Evolutionary conservation across 495 filamentous ascomycete species (phyloP), one percentile per base, ranked within the genome.

Genomic region (Penicillium coffeae): DNA sequence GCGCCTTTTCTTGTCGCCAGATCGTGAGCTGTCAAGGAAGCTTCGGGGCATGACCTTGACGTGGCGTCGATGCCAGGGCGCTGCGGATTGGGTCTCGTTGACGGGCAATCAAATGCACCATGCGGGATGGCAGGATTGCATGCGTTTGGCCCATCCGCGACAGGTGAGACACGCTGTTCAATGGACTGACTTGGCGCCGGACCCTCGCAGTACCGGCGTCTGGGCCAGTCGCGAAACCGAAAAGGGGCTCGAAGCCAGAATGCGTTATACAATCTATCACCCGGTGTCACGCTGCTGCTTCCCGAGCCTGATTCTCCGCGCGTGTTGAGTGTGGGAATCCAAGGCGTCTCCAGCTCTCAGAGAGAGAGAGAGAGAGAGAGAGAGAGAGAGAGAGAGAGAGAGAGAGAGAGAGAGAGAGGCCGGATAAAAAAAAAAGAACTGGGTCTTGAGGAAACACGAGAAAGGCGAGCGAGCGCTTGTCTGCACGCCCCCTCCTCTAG

Each of bases 111-210:
- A 60, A 48, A 57, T 63, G 53, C 59, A 55, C 45, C 36, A 52
- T 50, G 49, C 61, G 61, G 61, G 55, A 59, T 52, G 58, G 50
- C 61, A 62, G 61, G 61, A 64, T 56, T 56, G 50, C 58, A 56
- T 62, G 50, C 55, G 61, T 64, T 59, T 64, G 61, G 61, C 48
- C 51, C 53, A 39, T 52, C 47, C 44, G 51, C 47, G 45, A 54
- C 50, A 54, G 42, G 51, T 60, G 57, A 63, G 54, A 60, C 57
- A 57, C 49, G 38, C 45, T 56, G 49, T 56, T 56, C 47, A 27
- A 52, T 47, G 46, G n/a, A n/a, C n/a, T 10, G 48, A 55, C 52
- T 59, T 55, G 55, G 50, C 48, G 38, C 46, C 57, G 56, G 60
- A 60, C 53, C 36, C 59, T 63, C 56, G 51, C 56, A 63, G 55